Percentiles rank a stretch among this genome's conserved stretches.
Evolutionary conservation across 257 asterid species (phyloP).

Genomic region (Echium plantagineum): DNA sequence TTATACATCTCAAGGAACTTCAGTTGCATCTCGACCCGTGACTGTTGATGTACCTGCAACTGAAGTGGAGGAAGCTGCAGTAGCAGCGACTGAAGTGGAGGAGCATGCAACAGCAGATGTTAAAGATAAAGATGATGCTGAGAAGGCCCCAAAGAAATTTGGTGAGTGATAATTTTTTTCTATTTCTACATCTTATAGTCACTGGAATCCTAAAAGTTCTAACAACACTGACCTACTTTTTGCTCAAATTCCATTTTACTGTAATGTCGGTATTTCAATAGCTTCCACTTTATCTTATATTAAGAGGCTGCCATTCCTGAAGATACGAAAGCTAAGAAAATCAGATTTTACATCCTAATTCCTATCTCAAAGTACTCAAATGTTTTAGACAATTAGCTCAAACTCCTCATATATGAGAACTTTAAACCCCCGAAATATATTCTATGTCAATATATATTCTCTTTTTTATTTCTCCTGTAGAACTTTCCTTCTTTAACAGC

Average conservation of each 20-base stretch:
- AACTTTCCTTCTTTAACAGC: too few species aligned
- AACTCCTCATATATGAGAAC: not conserved
- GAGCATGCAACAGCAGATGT: slow-evolving; percentile 24
- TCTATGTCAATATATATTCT: not conserved
- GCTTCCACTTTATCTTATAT: too few species aligned
- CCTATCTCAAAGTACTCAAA: not conserved
- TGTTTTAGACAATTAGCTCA: not conserved
- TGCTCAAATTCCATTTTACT: too few species aligned
- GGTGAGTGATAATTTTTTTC: slow-evolving; percentile 18
- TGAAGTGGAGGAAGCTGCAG: slow-evolving; percentile 33
- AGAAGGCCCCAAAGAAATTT: slow-evolving; percentile 32
- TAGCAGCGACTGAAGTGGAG: slow-evolving; percentile 31
- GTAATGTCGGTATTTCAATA: too few species aligned
- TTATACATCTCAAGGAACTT: slow-evolving; percentile 47
- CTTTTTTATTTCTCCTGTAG: too few species aligned
- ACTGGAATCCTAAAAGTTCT: not conserved
- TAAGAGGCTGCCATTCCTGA: too few species aligned
- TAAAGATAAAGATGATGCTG: slow-evolving; percentile 23
- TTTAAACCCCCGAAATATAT: not conserved
- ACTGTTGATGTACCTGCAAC: slow-evolving; percentile 50
- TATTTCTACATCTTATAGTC: not conserved
- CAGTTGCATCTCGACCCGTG: slow-evolving; percentile 34
- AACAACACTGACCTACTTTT: too few species aligned
- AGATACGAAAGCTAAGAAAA: too few species aligned
- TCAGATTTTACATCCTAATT: not conserved